Evolutionary conservation across 2,329 filamentous ascomycete genomes (phyloP).

Genomic region (Alternaria tenuissima): DNA sequence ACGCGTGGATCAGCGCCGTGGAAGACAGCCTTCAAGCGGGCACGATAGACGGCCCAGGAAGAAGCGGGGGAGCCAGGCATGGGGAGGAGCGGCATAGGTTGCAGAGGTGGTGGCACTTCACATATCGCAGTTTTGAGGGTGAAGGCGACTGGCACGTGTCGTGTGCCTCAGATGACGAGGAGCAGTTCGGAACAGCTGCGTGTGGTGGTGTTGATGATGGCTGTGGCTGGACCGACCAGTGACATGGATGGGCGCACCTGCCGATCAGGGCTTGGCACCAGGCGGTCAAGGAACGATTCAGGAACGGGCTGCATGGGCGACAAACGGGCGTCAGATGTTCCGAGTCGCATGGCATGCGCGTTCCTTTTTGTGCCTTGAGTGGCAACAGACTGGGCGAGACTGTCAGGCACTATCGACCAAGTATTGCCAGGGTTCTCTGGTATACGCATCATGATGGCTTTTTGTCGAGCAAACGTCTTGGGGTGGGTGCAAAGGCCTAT

Average conservation of each 20-base stretch:
- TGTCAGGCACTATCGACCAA: background rate
- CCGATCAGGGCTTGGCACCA: slow-evolving; percentile 14
- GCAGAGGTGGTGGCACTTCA: slow-evolving; percentile 8
- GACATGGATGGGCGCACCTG: slow-evolving; percentile 11
- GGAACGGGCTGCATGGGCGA: slow-evolving; percentile 16
- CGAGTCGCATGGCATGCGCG: slow-evolving; percentile 8
- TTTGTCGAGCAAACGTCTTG: background rate
- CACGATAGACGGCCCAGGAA: slow-evolving; percentile 77
- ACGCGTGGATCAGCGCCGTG: slow-evolving; percentile 75
- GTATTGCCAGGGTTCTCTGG: background rate
- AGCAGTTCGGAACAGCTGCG: background rate
- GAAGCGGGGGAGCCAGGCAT: slow-evolving; percentile 67
- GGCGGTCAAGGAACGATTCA: slow-evolving; percentile 18
- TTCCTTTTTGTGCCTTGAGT: slow-evolving; percentile 7
- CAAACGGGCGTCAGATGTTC: slow-evolving; percentile 12
- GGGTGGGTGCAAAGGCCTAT: slow-evolving; percentile 8
- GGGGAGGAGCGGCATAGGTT: slow-evolving; percentile 55
- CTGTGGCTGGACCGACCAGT: background rate
- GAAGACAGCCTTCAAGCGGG: slow-evolving; percentile 70
- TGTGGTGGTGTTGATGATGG: background rate
- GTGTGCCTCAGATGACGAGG: slow-evolving; percentile 6
- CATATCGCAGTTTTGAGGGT: slow-evolving; percentile 5
- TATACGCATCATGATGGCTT: slow-evolving; percentile 15
- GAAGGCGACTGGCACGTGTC: background rate
- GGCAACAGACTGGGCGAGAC: background rate